Evolutionary conservation across 2,329 filamentous ascomycete genomes (phyloP), one percentile per base, ranked within the genome.

Genomic region (Penicillium hesseltinei): DNA sequence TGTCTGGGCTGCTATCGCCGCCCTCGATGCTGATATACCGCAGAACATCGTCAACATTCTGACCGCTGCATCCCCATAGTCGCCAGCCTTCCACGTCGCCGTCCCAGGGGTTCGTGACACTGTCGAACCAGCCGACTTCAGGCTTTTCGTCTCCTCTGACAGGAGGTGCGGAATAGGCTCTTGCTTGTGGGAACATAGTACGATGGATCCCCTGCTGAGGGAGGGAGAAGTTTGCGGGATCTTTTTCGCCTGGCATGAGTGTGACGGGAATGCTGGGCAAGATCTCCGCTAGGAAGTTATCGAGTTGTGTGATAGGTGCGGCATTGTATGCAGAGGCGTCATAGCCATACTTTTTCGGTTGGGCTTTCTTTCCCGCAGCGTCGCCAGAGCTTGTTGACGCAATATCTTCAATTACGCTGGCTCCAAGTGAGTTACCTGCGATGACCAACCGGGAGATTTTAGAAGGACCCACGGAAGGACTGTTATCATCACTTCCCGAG

Each of bases 151-250:
- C 71, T 11, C 68, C 71, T 5, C 72, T 63, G 13, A 64, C 62
- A 19, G 73, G 71, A 6, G 73, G 71, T 27, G 77, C 66, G 25
- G 73, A 82, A 70, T 91, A 99, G 8, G 83, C 78, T 61, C 92
- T 83, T 19, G 91, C 81, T 9, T 83, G 81, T 0, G 91, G 89
- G 66, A 99, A 94, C 84, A 99, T 91, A 59, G 94, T 93, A 5
- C 90, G 81, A 74, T 99, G 94, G 49, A 99, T 89, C 1, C 91
- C 89, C 73, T 97, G 94, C 70, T 99, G 94, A 0, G 94, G 94
- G 29, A 96, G 85, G 61, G 90, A 89, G 51, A 90, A 86, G 69
- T 96, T 96, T 49, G 94, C 92, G 0, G 94, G 92, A 73, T 99
- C 95, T 33, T 84, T 82, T 17, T 83, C 84, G 17, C 94, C 94